Base-by-base conservation (phyloP, 164 flowering plant genomes). In the Pachysandra terminalis region DNA sequence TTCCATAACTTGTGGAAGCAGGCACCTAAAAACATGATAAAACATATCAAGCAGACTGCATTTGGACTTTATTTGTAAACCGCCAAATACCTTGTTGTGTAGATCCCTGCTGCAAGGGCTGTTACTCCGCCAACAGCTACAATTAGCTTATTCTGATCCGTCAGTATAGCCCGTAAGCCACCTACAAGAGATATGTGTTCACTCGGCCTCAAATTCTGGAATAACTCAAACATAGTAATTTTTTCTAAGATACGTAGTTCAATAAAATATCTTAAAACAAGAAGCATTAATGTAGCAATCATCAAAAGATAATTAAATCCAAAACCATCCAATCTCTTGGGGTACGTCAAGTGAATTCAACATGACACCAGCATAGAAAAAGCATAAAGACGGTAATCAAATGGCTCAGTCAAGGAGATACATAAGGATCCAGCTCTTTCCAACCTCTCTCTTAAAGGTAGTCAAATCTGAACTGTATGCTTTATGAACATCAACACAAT, bases 41-140 rank as follows among this genome's bases (percentile, higher is more conserved):
- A n/a, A 10, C 10, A 19, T 21, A 2, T 10, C 9, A 32, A 21
- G 7, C 0, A 6, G 40, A 25, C 9, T 57, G 13, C 3, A 14
- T 7, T 16, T 7, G 25, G 17, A 2, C 60, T 32, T 27, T 27
- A 16, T 37, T 19, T n/a, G n/a, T 9, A 54, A 58, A 48, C 17
- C 59, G 68, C 19, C 3, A 3, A 49, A 60, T 80, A 93, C 99
- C 99, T 88, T 59, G 98, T 90, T 48, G 97, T 88, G 75, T 93
- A 96, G 68, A 96, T 70, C 51, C 99, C 99, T 26, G 96, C 98
- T 49, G 99, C 99, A 70, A 96, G 91, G 72, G 99, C 99, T 35
- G 99, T 96, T 59, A 85, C 80, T 35, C 99, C 99, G 15, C 98
- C 99, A 68, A 96, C 97, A 74, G 88, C 90, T 23, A 89, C 95